Base-by-base conservation (phyloP, 1,139 yeast species). In the Zygoascus sp. region DNA sequence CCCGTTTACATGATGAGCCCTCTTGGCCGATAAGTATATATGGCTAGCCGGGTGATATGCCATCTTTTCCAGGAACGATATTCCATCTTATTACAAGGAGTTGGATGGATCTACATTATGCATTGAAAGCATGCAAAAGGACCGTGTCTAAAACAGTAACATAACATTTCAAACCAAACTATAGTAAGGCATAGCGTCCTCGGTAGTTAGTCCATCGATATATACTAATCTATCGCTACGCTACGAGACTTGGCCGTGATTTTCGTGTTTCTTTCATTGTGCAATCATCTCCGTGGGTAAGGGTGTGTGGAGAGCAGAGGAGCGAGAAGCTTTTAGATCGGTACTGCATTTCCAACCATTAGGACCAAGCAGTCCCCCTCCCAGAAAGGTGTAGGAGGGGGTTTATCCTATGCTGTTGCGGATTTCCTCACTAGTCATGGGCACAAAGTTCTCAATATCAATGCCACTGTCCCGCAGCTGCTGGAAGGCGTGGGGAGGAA, bases 401-500 rank as follows among this genome's bases (percentile, higher is more conserved):
- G n/a, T 13, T 13, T 30, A 13, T 7, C 34, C 16, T 35, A 35
- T 35, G 17, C 19, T 15, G 19, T 28, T 52, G 19, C 58, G 57
- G 25, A 62, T 56, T 42, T 62, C 67, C 30, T 66, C 68, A 9
- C 59, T 59, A n/a, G 63, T 54, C 53, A 67, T 50, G 11, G 72
- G 72, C 30, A 58, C 60, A 49, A 68, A 68, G 46, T 59, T 58
- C 49, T 60, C 67, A 47, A 68, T 47, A 49, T 68, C 71, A 30
- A 68, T 62, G 39, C 70, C 70, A 32, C 22, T 21, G 13, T 38
- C 22, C 21, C 28, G 23, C 11, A 68, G 55, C 16, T 53, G 60
- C 23, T 57, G 58, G 15, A 67, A 56, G n/a, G 70, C 72, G 50
- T 66, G 69, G 20, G 62, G 59, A 1, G 75, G 75, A 15, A 71